Percentiles rank a stretch among this genome's conserved stretches.
phyloP scores from a whole-genome alignment of 2,329 filamentous ascomycete genomes.

The Clarireedia monteithiana region DNA sequence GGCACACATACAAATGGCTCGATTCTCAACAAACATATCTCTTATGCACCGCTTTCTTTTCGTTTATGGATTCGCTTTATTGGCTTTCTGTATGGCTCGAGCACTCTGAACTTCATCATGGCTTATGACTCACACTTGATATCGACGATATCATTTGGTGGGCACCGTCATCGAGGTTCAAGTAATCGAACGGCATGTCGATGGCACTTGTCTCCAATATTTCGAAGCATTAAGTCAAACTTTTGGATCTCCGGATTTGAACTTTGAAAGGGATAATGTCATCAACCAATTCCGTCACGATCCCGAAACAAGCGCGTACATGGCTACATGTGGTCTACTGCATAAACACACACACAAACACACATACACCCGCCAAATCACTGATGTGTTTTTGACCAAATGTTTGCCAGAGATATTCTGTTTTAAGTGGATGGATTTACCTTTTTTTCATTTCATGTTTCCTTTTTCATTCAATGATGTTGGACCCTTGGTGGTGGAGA shows the following conservation, averaged over 20 bases:
- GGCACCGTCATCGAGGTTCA: slow-evolving; percentile 16
- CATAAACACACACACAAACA: background rate
- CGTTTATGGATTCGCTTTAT: slow-evolving; percentile 23
- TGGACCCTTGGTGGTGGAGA: background rate
- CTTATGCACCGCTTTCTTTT: slow-evolving; percentile 27
- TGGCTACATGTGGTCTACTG: background rate
- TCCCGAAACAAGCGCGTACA: slow-evolving; percentile 5
- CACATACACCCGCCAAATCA: background rate
- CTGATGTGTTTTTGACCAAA: background rate
- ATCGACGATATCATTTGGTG: background rate
- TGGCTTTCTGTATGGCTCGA: slow-evolving; percentile 30
- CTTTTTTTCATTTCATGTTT: background rate
- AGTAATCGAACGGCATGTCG: slow-evolving; percentile 31
- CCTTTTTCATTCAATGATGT: slow-evolving; percentile 1
- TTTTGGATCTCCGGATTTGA: slow-evolving; percentile 13
- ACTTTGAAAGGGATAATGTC: slow-evolving; percentile 17
- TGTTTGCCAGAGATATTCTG: slow-evolving; percentile 5
- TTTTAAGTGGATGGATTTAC: background rate
- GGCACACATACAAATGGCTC: slow-evolving; percentile 12
- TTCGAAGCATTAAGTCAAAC: slow-evolving; percentile 20
- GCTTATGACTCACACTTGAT: slow-evolving; percentile 17
- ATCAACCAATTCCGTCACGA: slow-evolving; percentile 1
- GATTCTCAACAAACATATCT: slow-evolving; percentile 15
- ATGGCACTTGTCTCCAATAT: slow-evolving; percentile 25
- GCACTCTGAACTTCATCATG: slow-evolving; percentile 25